A percentile compares a stretch with the other conserved stretches of the same genome.
Conservation (phyloP, 805 yeast species). For the Maudiozyma bulderi region DNA sequence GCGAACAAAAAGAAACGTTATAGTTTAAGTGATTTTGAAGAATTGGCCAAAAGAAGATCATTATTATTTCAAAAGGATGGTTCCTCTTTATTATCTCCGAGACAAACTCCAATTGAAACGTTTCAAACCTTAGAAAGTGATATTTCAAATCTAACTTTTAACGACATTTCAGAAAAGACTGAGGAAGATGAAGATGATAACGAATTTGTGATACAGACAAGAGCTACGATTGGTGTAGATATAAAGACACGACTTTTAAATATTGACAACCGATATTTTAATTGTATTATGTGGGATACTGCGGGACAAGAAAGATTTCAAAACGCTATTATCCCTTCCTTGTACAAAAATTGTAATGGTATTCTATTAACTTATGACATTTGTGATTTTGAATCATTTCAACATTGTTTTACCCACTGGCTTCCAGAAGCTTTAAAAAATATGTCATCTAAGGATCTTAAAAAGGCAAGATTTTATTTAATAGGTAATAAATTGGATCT, state of each 20-base stretch:
- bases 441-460: slow-evolving; percentile 17
- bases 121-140: background rate
- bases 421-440: slow-evolving; percentile 34
- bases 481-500: slow-evolving; percentile 39
- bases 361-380: slow-evolving; percentile 37
- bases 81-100: background rate
- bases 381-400: slow-evolving; percentile 31
- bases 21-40: slow-evolving; percentile 28
- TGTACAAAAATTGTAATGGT: slow-evolving; percentile 40
- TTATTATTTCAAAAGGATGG: background rate
- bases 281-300: slow-evolving; percentile 41
- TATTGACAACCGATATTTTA: slow-evolving; percentile 35
- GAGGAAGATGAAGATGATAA: slow-evolving; percentile 6
- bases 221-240: slow-evolving; percentile 40
- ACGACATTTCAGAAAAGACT: background rate
- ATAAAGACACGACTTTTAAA: slow-evolving; percentile 36
- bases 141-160: too few species aligned
- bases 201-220: slow-evolving; percentile 29
- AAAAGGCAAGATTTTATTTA: slow-evolving; percentile 31
- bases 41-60: slow-evolving; percentile 15
- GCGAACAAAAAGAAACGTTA: slow-evolving; percentile 20
- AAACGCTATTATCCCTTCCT: slow-evolving; percentile 35
- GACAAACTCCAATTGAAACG: background rate
- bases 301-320: slow-evolving; percentile 44
- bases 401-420: slow-evolving; percentile 34